Evolutionary conservation across 2,329 filamentous ascomycete genomes (phyloP).

Genomic region (Thyridium curvatum): DNA sequence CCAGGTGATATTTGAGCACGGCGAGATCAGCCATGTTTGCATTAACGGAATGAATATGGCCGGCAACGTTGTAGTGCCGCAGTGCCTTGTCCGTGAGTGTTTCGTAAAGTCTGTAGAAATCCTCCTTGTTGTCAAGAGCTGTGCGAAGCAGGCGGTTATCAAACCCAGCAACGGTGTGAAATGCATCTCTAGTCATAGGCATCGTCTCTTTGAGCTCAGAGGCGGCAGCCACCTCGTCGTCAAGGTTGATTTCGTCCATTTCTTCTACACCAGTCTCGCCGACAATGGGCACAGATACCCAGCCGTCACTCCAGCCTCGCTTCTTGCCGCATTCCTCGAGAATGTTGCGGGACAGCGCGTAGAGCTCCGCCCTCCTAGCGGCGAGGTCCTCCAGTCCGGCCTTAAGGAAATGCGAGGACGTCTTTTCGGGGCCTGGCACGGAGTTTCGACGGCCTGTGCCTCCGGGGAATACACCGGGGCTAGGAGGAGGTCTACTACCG

Average conservation of each 20-base stretch:
- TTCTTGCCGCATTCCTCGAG: slow-evolving; percentile 68
- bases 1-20: slow-evolving; percentile 70
- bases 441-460: slow-evolving; percentile 31
- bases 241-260: slow-evolving; percentile 53
- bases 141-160: slow-evolving; percentile 51
- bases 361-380: slow-evolving; percentile 74
- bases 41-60: slow-evolving; percentile 70
- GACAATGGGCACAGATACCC: slow-evolving; percentile 53
- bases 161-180: slow-evolving; percentile 36
- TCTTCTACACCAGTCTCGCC: slow-evolving; percentile 34
- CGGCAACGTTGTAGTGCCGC: slow-evolving; percentile 75
- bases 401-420: slow-evolving; percentile 46
- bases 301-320: slow-evolving; percentile 70
- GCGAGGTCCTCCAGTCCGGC: slow-evolving; percentile 74
- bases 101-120: slow-evolving; percentile 64
- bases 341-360: slow-evolving; percentile 71
- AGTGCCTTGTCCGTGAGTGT: slow-evolving; percentile 79
- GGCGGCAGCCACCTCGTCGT: slow-evolving; percentile 30
- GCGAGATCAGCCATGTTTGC: slow-evolving; percentile 79
- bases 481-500: slow-evolving; percentile 28
- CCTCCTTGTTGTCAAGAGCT: slow-evolving; percentile 54
- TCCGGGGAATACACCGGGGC: slow-evolving; percentile 49
- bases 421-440: slow-evolving; percentile 29
- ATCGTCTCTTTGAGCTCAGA: too few relatives aligned
- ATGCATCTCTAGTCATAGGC: too few relatives aligned